These are phyloP conservation scores for Platismatia glauca DNA, from an alignment of 495 filamentous ascomycete genomes.

Conservation along the genomic window DNA sequence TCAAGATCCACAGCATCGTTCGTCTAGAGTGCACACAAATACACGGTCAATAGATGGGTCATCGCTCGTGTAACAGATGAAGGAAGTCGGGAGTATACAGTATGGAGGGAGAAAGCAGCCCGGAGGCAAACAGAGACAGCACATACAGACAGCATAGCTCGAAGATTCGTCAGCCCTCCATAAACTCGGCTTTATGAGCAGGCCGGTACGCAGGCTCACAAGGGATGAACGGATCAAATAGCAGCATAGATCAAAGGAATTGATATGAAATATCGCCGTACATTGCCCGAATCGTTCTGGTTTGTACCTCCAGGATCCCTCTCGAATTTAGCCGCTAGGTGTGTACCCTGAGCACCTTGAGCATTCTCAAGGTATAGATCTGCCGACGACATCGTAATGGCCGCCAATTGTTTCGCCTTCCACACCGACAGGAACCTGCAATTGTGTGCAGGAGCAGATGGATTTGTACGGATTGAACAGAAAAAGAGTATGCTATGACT, in stretches of 20 bases:
- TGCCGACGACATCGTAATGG: not conserved
- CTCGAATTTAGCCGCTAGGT: not conserved
- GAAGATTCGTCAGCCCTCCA: not conserved
- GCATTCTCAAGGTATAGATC: not conserved
- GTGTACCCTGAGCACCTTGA: not conserved
- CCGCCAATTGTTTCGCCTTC: not conserved
- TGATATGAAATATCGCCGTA: not conserved
- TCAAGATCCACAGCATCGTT: not conserved
- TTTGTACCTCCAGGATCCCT: not conserved
- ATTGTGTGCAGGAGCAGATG: not conserved
- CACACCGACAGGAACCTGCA: not conserved
- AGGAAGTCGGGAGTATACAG: not conserved
- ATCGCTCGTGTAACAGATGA: not conserved
- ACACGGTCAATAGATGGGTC: not conserved
- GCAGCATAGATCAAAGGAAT: not conserved
- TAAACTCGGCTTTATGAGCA: not conserved
- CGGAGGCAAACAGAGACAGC: not conserved
- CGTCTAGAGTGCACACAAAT: not conserved
- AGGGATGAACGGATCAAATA: not conserved
- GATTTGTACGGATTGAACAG: not conserved
- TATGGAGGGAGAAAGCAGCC: not conserved
- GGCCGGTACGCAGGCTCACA: not conserved
- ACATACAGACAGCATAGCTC: not conserved
- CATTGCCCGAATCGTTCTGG: not conserved
- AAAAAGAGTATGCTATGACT: not conserved